These are phyloP conservation scores for Kwoniella dendrophila DNA, from an alignment of 768 basidiomycete genomes.

Conservation along the genomic window DNA sequence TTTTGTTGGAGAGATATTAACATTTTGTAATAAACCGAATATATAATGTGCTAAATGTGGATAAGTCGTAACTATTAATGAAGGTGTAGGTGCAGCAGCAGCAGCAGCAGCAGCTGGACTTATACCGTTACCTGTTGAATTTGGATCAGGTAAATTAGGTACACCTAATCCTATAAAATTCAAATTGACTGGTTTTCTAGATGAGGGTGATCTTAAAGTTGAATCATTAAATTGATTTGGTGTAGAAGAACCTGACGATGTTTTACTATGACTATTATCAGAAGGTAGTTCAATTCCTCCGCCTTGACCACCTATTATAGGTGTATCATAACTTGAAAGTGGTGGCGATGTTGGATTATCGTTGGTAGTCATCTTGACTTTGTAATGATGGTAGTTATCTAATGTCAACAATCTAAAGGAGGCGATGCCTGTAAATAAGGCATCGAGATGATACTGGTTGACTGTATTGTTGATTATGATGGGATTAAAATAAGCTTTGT, in stretches of 20 bases:
- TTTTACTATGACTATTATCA: no score
- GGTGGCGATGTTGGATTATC: background rate
- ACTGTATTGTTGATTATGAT: background rate
- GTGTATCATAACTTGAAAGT: background rate
- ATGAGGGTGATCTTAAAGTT: slow-evolving; percentile 22
- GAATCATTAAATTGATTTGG: background rate
- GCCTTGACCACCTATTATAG: slow-evolving; percentile 1
- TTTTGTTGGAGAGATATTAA: slow-evolving; percentile 29
- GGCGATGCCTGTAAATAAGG: background rate
- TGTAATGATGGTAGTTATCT: background rate
- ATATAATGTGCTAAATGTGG: slow-evolving; percentile 49
- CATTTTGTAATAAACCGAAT: slow-evolving; percentile 35
- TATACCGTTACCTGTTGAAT: slow-evolving; percentile 5
- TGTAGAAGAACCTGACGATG: slow-evolving; percentile 1
- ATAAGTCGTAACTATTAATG: slow-evolving; percentile 32
- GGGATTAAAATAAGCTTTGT: background rate
- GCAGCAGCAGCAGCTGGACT: slow-evolving; percentile 6
- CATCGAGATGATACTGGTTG: background rate
- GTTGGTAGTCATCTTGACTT: background rate
- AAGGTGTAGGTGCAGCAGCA: slow-evolving; percentile 17
- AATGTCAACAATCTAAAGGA: background rate
- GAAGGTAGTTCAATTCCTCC: background rate
- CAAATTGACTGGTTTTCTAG: slow-evolving; percentile 5
- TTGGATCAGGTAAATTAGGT: slow-evolving; percentile 9
- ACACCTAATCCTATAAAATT: slow-evolving; percentile 19